Conservation (phyloP, 768 basidiomycete genomes). For the Mycena metata region DNA sequence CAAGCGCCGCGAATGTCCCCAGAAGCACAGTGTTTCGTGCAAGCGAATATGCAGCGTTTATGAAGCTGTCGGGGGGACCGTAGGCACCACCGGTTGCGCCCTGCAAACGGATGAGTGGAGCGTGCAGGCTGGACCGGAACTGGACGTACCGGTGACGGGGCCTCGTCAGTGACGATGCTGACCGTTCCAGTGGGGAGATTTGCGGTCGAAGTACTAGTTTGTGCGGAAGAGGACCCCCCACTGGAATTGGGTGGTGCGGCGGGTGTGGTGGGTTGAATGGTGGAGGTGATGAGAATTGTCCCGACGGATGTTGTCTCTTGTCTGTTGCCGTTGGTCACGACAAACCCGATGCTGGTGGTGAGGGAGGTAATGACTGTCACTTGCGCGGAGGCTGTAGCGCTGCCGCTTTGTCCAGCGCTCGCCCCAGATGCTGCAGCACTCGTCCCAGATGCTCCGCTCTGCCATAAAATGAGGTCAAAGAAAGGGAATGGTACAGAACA, state of each 20-base stretch:
- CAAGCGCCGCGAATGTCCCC: slow-evolving; percentile 59
- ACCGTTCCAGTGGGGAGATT: slow-evolving; percentile 35
- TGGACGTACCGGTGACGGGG: slow-evolving; percentile 33
- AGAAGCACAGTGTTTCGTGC: slow-evolving; percentile 60
- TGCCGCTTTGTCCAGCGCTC: background rate
- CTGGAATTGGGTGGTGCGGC: slow-evolving; percentile 31
- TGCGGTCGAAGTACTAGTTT: slow-evolving; percentile 25
- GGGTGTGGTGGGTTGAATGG: slow-evolving; percentile 41
- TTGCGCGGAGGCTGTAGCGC: slow-evolving; percentile 16
- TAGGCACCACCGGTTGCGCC: slow-evolving; percentile 63
- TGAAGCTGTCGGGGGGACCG: slow-evolving; percentile 79
- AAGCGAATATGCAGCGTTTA: slow-evolving; percentile 66
- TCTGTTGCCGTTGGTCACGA: slow-evolving; percentile 52
- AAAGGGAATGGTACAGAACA: background rate
- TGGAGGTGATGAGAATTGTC: slow-evolving; percentile 62
- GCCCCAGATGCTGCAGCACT: background rate
- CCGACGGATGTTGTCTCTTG: slow-evolving; percentile 52
- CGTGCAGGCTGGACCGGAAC: background rate
- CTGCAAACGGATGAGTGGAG: slow-evolving; percentile 1
- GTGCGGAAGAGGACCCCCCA: slow-evolving; percentile 27
- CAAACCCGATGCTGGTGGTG: slow-evolving; percentile 53
- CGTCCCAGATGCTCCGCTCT: background rate
- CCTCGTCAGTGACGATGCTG: slow-evolving; percentile 11
- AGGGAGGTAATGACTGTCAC: slow-evolving; percentile 55
- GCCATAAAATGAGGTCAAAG: background rate